Base-by-base conservation (phyloP, 2,329 filamentous ascomycete genomes). In the Waltergamsia citrina region DNA sequence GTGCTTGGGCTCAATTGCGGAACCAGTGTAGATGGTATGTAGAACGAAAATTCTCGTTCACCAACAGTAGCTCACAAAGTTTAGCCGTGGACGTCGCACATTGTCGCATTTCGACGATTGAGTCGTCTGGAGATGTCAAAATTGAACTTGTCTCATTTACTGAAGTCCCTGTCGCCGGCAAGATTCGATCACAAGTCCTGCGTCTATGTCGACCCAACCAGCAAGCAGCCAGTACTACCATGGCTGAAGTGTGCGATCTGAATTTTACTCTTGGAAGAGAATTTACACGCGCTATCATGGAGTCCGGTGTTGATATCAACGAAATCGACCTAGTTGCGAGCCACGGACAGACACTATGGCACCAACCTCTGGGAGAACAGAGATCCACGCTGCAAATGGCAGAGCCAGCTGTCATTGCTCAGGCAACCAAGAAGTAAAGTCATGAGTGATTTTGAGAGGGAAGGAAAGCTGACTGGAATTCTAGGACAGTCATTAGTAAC, bases 71-170 rank as follows among this genome's bases (percentile, higher is more conserved):
- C 9, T 9, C 23, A 25, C n/a, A n/a, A n/a, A n/a, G n/a, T n/a
- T n/a, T n/a, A n/a, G 65, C 67, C 17, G 72, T 78, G 29, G 69
- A 75, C 47, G 75, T 70, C 42, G 71, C 69, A 3, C 57, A 76
- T 7, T 74, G 72, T 43, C 67, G 55, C 34, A 78, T 76, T 47
- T 31, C 73, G 77, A 46, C 60, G 62, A 15, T 59, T 60, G 7
- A 70, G 70, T 1, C 55, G 63, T 7, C 54, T 59, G 5, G 60
- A 67, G 4, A 66, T 78, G 62, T 25, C 9, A 63, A 70, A 42
- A 69, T 77, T 40, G 61, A 71, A 43, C 55, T 78, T 6, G 54
- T 74, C 12, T 52, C 69, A 51, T 74, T 74, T 47, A 67, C 63
- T 30, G 71, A 76, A 42, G 58, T 72, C 12, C 63, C 68, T 1